These are phyloP conservation scores for Irpex sp. DNA, from an alignment of 1,284 basidiomycete genomes.

Conservation along the genomic window DNA sequence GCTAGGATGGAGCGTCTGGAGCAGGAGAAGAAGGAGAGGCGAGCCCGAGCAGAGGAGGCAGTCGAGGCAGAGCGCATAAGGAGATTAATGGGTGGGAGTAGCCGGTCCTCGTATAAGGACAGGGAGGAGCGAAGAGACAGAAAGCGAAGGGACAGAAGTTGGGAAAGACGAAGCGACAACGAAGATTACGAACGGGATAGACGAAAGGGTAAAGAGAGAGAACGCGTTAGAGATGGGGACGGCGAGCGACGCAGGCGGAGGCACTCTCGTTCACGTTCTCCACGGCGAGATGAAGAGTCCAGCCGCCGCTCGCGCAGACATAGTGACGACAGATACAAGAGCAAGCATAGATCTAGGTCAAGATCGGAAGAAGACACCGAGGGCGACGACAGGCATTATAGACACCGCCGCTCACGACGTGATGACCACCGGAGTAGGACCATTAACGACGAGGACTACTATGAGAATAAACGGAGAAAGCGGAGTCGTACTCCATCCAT, in stretches of 20 bases:
- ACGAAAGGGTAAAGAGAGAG: constrained; percentile 16
- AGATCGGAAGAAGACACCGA: constrained; percentile 3
- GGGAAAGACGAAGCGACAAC: constrained; percentile 37
- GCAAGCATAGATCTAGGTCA: constrained; percentile 2
- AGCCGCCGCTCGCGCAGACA: constrained; percentile 6
- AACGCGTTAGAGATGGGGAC: constrained; percentile 6
- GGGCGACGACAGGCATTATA: constrained; percentile 7
- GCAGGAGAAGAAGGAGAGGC: constrained; percentile 56
- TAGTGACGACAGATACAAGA: constrained; percentile 1
- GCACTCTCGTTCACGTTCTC: constrained; percentile 13
- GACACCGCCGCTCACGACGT: constrained; percentile 7
- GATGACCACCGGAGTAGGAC: constrained; percentile 1
- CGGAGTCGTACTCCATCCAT: constrained; percentile 4
- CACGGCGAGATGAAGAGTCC: constrained; percentile 2
- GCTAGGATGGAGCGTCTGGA: constrained; percentile 62
- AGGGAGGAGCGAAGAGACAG: constrained; percentile 22
- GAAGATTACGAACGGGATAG: constrained; percentile 30
- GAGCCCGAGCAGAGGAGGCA: constrained; percentile 66
- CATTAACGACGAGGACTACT: constrained; percentile 6
- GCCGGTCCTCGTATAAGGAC: constrained; percentile 23
- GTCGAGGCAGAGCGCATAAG: constrained; percentile 56
- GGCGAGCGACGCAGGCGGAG: constrained; percentile 2
- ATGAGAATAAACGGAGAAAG: constrained; percentile 16
- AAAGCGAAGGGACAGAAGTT: constrained; percentile 31
- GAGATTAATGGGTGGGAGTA: constrained; percentile 33